Evolutionary conservation across 2,329 filamentous ascomycete genomes (phyloP), one percentile per base, ranked within the genome.

Genomic region (Curvularia sp.): DNA sequence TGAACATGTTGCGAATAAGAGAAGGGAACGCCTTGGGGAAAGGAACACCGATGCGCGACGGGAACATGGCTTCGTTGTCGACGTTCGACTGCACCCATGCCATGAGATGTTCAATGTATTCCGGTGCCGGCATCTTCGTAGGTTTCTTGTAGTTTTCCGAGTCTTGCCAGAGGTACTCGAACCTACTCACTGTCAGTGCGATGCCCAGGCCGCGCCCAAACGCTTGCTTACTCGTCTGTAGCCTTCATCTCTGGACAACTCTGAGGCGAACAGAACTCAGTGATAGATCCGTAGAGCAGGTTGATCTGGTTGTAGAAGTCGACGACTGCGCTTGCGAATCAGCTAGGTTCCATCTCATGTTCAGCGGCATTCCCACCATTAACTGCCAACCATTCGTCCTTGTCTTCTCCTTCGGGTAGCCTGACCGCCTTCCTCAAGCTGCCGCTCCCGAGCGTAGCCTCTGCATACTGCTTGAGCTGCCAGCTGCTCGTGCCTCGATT

Each of bases 221-320:
- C 13, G 24, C 6, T 10, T 18, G 31, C 33, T 22, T 85, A 95
- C 90, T 99, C 95, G 81, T 99, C 96, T 9, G 95, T 99, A n/a
- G 95, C 95, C 80, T 99, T 99, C 95, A 99, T 99, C 81, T 98
- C 95, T 0, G 95, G 95, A 78, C 95, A 99, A 65, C 93, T 93
- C 76, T 95, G 90, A 31, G 95, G 94, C 26, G 95, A 98, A 84
- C 95, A 99, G 80, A 99, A 99, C 77, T 99, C 95, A 60, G 95
- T 99, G 76, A 99, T 99, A 66, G 95, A 95, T 59, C 96, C 96
- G 78, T 99, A 99, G 59, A 99, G 89, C 35, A 99, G 86, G 81
- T 99, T 99, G 83, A 99, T 96, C 80, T 99, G 95, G 83, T 99
- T 99, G 87, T 99, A 99, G 80, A 99, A 99, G 80, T 99, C 95